phyloP scores from a whole-genome alignment of 164 flowering plant genomes.

The Magnolia changhungtana region DNA sequence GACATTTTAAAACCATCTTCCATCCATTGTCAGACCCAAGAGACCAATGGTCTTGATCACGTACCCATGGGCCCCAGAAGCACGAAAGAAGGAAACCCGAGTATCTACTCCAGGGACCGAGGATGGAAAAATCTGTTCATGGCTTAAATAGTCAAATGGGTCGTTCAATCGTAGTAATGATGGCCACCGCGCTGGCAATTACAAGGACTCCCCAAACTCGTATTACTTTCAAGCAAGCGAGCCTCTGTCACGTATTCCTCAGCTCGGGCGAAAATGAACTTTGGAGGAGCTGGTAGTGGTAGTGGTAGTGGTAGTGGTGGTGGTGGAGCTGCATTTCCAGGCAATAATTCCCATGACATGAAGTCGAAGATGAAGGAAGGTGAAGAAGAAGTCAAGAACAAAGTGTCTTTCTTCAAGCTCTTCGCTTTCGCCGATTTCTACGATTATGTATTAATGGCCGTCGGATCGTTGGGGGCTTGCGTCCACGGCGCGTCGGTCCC shows the following conservation, averaged over 20 bases:
- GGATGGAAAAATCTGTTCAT: too few relatives aligned
- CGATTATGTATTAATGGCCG: slow-evolving; percentile 68
- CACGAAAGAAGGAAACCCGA: too few relatives aligned
- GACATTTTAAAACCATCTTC: too few relatives aligned
- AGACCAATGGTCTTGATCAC: too few relatives aligned
- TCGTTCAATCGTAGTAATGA: background rate
- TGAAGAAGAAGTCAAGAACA: slow-evolving; percentile 22
- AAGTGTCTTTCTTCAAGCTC: slow-evolving; percentile 58
- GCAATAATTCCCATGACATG: slow-evolving; percentile 4
- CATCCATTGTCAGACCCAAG: too few relatives aligned
- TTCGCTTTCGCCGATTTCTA: slow-evolving; percentile 76
- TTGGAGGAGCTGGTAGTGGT: background rate
- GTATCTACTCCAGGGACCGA: too few relatives aligned
- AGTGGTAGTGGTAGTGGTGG: background rate
- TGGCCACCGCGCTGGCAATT: background rate
- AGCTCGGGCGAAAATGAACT: background rate
- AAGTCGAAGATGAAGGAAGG: slow-evolving; percentile 16
- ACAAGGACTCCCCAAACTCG: background rate
- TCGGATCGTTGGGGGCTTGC: slow-evolving; percentile 80
- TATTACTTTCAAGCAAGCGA: background rate
- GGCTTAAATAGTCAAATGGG: background rate
- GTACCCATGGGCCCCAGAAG: too few relatives aligned
- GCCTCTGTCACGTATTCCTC: background rate
- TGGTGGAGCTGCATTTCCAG: background rate
- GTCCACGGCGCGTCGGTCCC: slow-evolving; percentile 94